Evolutionary conservation across 1,139 yeast genomes (phyloP), one percentile per base, ranked within the genome.

Genomic region (Tardiomyces depauwii): DNA sequence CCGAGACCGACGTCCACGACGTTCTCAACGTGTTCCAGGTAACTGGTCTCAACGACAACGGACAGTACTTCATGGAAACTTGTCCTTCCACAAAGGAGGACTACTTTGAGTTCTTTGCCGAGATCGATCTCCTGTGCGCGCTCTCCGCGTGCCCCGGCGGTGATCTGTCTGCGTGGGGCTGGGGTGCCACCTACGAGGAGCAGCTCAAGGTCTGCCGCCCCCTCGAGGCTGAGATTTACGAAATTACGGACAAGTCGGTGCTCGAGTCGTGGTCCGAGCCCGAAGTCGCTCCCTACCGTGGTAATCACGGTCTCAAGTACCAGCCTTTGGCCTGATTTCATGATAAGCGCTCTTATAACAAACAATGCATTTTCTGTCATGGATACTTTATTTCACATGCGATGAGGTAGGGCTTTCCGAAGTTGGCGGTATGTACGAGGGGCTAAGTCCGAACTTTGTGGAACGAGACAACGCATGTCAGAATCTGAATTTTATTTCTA

Each of bases 131-230:
- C 45, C 63, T 80, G 46, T 78, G 80, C 49, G 86, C 85, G 5
- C 71, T 80, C 44, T 73, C 80, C 48, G 81, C 84, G 4, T 80
- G 85, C 58, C 85, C 85, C 2, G 86, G 85, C 40, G 86, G 86
- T 14, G 85, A 79, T 57, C 65, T 80, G 47, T 76, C 82, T 16
- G 70, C 71, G 50, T 80, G 85, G 85, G 83, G 78, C 40, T 80
- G 85, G 85, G 84, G 84, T 43, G 82, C 69, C 41, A 64, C 62
- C n/a, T 67, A 64, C n/a, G 69, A 61, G 51, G 77, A 74, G 49
- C 77, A 78, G 82, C 66, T 71, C 18, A 77, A 74, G 47, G 75
- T 80, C 55, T 79, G 86, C 56, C 66, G 84, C 53, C 82, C 83
- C 2, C 66, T 80, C 49, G 81, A 73, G 1, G 76, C 78, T 44